Evolutionary conservation across 2,329 filamentous ascomycete species (phyloP).

Genomic region (Pseudogymnoascus sp.): DNA sequence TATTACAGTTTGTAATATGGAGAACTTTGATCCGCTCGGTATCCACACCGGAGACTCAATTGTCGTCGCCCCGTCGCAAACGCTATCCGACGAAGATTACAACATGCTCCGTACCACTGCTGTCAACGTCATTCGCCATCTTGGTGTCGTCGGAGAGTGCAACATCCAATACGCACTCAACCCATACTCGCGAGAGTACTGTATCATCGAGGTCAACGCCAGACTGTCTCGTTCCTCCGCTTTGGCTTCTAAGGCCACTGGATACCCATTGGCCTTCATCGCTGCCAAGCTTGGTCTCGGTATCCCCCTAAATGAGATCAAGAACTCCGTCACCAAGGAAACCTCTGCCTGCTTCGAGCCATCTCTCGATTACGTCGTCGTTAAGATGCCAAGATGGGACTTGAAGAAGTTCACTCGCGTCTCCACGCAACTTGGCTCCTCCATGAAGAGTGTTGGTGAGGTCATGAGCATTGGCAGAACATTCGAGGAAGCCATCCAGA

Average conservation of each 20-base stretch:
- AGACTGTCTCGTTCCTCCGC: slow-evolving; percentile 92
- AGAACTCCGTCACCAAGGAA: slow-evolving; percentile 89
- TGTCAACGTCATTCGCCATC: slow-evolving; percentile 92
- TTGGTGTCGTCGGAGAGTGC: slow-evolving; percentile 96
- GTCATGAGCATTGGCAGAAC: slow-evolving; percentile 97
- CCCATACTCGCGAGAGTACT: slow-evolving; percentile 91
- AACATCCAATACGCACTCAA: slow-evolving; percentile 98
- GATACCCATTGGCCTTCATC: slow-evolving; percentile 92
- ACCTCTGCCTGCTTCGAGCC: slow-evolving; percentile 98
- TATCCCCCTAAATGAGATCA: slow-evolving; percentile 92
- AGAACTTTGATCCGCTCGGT: slow-evolving; percentile 97
- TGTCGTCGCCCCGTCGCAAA: slow-evolving; percentile 94
- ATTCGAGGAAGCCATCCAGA: slow-evolving; percentile 97
- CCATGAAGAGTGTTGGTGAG: slow-evolving; percentile 99
- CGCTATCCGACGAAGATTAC: slow-evolving; percentile 94
- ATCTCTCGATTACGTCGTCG: slow-evolving; percentile 93
- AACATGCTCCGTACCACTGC: slow-evolving; percentile 98
- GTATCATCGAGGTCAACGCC: slow-evolving; percentile 98
- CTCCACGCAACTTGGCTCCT: slow-evolving; percentile 89
- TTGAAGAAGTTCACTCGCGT: slow-evolving; percentile 98
- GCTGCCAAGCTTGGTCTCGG: slow-evolving; percentile 92
- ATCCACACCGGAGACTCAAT: slow-evolving; percentile 98
- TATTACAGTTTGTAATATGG: slow-evolving; percentile 99
- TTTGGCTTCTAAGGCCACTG: slow-evolving; percentile 91
- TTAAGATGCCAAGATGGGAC: slow-evolving; percentile 99